Percentiles rank a stretch among this genome's conserved stretches.
Evolutionary conservation across 805 yeast species (phyloP).

Genomic region (Metschnikowia hibisci): DNA sequence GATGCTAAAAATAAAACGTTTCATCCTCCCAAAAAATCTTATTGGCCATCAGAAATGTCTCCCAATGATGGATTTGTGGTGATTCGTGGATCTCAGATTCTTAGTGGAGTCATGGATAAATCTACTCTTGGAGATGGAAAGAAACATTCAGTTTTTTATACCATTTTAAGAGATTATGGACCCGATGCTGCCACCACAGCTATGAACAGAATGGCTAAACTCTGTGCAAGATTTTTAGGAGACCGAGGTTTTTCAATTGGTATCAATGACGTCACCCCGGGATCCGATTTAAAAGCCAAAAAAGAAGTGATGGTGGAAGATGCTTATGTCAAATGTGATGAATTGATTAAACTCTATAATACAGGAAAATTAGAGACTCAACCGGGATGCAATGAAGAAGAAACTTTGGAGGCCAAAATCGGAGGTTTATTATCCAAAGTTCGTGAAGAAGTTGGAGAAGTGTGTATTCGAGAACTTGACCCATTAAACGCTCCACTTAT

Average conservation of each 20-base stretch:
- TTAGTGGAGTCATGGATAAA: slow-evolving; percentile 96
- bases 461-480: slow-evolving; percentile 88
- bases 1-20: slow-evolving; percentile 94
- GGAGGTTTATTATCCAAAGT: slow-evolving; percentile 95
- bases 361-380: slow-evolving; percentile 92
- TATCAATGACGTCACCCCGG: slow-evolving; percentile 96
- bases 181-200: slow-evolving; percentile 92
- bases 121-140: slow-evolving; percentile 96
- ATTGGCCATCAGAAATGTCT: slow-evolving; percentile 85
- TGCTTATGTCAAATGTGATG: slow-evolving; percentile 90
- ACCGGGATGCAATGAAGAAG: slow-evolving; percentile 99
- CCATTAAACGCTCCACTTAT: slow-evolving; percentile 91
- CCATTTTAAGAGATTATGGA: slow-evolving; percentile 94
- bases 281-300: slow-evolving; percentile 62
- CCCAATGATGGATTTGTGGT: slow-evolving; percentile 94
- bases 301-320: slow-evolving; percentile 87
- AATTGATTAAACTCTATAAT: slow-evolving; percentile 71
- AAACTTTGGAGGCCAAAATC: slow-evolving; percentile 94
- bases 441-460: slow-evolving; percentile 98
- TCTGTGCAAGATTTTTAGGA: slow-evolving; percentile 93
- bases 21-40: slow-evolving; percentile 63
- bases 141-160: slow-evolving; percentile 92
- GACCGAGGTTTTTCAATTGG: slow-evolving; percentile 97
- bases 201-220: slow-evolving; percentile 98
- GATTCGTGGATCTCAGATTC: slow-evolving; percentile 81